Evolutionary conservation across 2,329 filamentous ascomycete species (phyloP).

Genomic region (Calonectria hawksworthii): DNA sequence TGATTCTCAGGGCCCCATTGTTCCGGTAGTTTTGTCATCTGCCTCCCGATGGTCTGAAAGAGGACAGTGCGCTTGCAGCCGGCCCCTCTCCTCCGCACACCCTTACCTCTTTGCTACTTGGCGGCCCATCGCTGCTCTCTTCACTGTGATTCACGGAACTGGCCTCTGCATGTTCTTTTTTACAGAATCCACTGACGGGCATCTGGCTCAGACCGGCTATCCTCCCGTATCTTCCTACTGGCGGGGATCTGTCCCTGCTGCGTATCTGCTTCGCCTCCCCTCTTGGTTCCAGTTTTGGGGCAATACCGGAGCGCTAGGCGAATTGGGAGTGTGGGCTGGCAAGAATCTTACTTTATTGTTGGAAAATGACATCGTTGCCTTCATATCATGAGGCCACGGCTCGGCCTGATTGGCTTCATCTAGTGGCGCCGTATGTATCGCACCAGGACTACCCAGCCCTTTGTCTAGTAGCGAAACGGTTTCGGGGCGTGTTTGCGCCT

Average conservation of each 20-base stretch:
- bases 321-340: neutral
- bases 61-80: slow-evolving; percentile 22
- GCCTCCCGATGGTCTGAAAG: slow-evolving; percentile 17
- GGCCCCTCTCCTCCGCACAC: slow-evolving; percentile 15
- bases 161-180: neutral
- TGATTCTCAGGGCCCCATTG: neutral
- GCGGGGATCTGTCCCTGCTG: neutral
- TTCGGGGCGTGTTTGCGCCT: slow-evolving; percentile 64
- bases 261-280: neutral
- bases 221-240: neutral
- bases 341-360: neutral
- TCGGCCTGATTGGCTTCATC: slow-evolving; percentile 62
- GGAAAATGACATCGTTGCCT: slow-evolving; percentile 56
- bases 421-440: slow-evolving; percentile 62
- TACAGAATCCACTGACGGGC: neutral
- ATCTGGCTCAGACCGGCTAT: neutral
- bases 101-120: neutral
- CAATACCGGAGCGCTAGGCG: neutral
- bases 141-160: neutral
- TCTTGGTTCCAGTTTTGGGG: neutral
- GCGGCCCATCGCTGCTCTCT: neutral
- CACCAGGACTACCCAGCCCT: slow-evolving; percentile 59
- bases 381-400: slow-evolving; percentile 67
- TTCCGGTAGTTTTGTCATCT: neutral
- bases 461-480: slow-evolving; percentile 63